Percentiles rank a stretch among this genome's conserved stretches.
Evolutionary conservation across 2,329 filamentous ascomycete genomes (phyloP).

Genomic region (Talaromyces sp.): DNA sequence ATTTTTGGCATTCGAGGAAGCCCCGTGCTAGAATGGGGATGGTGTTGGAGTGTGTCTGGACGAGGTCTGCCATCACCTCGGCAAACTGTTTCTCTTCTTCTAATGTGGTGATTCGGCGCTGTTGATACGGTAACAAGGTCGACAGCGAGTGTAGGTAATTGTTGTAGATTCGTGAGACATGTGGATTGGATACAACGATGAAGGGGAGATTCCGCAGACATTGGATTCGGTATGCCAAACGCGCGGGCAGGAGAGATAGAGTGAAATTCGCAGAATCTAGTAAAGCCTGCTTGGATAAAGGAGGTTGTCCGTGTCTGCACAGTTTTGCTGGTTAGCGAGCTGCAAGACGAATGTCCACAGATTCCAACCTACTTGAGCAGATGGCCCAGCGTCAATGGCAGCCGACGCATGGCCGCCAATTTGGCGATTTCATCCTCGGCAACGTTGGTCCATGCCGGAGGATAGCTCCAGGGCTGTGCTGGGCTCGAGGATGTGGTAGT

Average conservation of each 20-base stretch:
- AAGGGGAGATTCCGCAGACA: constrained; percentile 89
- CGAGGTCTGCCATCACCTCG: constrained; percentile 88
- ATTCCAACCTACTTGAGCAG: constrained; percentile 65
- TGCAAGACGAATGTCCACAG: not conserved
- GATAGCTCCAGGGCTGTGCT: constrained; percentile 32
- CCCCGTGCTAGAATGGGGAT: constrained; percentile 88
- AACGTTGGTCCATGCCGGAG: constrained; percentile 46
- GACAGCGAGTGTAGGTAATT: constrained; percentile 94
- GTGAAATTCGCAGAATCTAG: constrained; percentile 94
- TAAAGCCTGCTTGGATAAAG: constrained; percentile 72
- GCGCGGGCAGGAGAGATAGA: constrained; percentile 82
- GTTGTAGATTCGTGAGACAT: constrained; percentile 89
- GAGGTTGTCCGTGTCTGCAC: constrained; percentile 68
- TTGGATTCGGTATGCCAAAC: constrained; percentile 89
- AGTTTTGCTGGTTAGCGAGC: constrained; percentile 11
- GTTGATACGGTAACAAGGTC: constrained; percentile 79
- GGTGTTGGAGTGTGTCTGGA: constrained; percentile 88
- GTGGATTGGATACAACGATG: constrained; percentile 96
- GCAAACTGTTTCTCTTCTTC: constrained; percentile 90
- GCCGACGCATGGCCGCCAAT: constrained; percentile 71
- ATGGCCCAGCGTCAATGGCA: constrained; percentile 79
- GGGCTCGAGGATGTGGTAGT: not conserved
- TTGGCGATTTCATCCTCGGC: constrained; percentile 72
- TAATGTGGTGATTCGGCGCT: constrained; percentile 65
- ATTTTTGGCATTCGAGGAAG: constrained; percentile 88